phyloP scores from a whole-genome alignment of 768 basidiomycete genomes.

The Phallus indusiatus region DNA sequence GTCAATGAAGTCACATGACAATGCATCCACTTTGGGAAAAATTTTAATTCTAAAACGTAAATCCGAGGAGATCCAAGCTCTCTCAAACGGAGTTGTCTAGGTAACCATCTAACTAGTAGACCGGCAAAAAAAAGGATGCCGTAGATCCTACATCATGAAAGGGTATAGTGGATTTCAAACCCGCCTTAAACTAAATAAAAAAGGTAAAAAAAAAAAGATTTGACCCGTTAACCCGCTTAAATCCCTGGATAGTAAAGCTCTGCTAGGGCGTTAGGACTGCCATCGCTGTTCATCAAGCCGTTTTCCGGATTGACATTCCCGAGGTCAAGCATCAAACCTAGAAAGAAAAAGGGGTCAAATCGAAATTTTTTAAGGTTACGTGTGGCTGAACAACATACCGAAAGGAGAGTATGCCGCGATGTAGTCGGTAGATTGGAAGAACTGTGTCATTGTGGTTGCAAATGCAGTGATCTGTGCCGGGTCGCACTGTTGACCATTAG shows the following conservation, averaged over 20 bases:
- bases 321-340: slow-evolving; percentile 50
- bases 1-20: background rate
- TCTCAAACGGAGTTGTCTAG: too few species aligned
- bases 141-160: background rate
- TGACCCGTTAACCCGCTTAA: background rate
- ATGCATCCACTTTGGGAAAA: background rate
- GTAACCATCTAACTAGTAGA: background rate
- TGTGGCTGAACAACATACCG: slow-evolving; percentile 34
- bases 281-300: slow-evolving; percentile 34
- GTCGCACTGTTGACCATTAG: slow-evolving; percentile 33
- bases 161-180: slow-evolving; percentile 1
- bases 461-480: slow-evolving; percentile 36
- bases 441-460: slow-evolving; percentile 27
- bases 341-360: background rate
- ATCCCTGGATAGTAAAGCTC: background rate
- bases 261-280: slow-evolving; percentile 46
- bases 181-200: background rate
- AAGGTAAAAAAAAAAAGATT: background rate
- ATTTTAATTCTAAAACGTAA: background rate
- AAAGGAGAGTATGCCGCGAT: slow-evolving; percentile 46
- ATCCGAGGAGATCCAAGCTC: too few species aligned
- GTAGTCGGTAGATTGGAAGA: slow-evolving; percentile 28
- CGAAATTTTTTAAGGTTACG: background rate
- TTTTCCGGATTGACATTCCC: slow-evolving; percentile 48
- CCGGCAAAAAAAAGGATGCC: background rate